These are phyloP conservation scores for Paraleonurus japonicus DNA, from an alignment of 257 asterid species.

Conservation along the genomic window DNA sequence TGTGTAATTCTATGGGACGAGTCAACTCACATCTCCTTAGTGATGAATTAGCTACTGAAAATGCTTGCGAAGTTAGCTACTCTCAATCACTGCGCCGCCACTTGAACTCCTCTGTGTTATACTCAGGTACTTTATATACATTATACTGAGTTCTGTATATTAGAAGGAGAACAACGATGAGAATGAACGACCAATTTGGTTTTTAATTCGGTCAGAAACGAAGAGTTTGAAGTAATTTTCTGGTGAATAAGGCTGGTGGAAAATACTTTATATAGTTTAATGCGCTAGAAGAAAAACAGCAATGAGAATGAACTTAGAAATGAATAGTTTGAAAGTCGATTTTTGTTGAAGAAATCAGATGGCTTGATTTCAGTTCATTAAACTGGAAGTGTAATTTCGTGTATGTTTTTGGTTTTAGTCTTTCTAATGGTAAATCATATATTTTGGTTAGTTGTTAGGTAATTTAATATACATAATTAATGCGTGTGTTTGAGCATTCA, in stretches of 20 bases:
- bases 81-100: conserved; percentile 29
- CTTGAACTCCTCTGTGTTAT: conserved; percentile 29
- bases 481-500: neutral
- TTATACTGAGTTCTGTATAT: neutral
- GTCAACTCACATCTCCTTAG: conserved; percentile 5
- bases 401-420: neutral
- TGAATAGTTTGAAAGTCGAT: neutral
- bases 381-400: neutral
- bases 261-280: neutral
- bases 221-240: neutral
- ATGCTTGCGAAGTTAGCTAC: conserved; percentile 18
- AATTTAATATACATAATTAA: neutral
- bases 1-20: conserved; percentile 31
- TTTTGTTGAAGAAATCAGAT: conserved; percentile 6
- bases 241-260: neutral
- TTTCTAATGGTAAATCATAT: neutral
- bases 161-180: neutral
- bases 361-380: conserved; percentile 1
- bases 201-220: neutral
- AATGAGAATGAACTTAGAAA: neutral
- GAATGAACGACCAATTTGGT: neutral
- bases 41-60: conserved; percentile 19
- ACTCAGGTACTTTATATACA: conserved; percentile 31
- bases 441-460: neutral
- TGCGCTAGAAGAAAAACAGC: too few relatives aligned